Evolutionary conservation across 2,329 filamentous ascomycete genomes (phyloP).

Genomic region (Colletotrichum siamense): DNA sequence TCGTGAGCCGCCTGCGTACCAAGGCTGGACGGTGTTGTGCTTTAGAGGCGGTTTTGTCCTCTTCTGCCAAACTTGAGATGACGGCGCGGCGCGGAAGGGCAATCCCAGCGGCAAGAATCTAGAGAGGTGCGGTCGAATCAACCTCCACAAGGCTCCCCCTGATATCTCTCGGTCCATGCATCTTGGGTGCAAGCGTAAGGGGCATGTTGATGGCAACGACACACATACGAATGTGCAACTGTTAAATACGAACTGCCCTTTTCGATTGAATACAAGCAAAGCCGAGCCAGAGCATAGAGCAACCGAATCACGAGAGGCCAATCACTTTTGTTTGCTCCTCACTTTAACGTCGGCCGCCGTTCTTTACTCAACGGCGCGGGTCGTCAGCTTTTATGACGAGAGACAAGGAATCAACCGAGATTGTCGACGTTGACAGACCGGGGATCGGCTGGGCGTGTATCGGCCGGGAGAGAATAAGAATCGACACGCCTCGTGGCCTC

Average conservation of each 20-base stretch:
- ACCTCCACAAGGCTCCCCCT: not conserved
- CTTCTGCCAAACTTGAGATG: not conserved
- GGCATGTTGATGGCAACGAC: not conserved
- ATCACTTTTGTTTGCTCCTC: not conserved
- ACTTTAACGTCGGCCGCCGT: not conserved
- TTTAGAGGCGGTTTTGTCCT: not conserved
- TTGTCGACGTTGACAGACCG: not conserved
- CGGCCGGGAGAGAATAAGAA: not conserved
- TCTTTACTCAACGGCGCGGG: not conserved
- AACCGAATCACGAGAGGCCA: not conserved
- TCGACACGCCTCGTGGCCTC: not conserved
- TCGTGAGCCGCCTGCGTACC: not conserved
- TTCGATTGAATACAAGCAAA: not conserved
- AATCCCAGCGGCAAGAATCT: not conserved
- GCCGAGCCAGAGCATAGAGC: not conserved
- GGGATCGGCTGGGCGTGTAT: not conserved
- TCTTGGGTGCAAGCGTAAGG: not conserved
- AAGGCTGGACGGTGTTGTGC: not conserved
- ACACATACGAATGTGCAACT: not conserved
- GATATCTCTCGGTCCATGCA: not conserved
- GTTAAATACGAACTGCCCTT: not conserved
- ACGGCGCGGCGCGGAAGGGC: not conserved
- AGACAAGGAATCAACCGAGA: not conserved
- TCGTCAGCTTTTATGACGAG: not conserved
- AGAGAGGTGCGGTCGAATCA: not conserved